Percentiles rank a stretch among this genome's conserved stretches.
phyloP scores from a whole-genome alignment of 2,329 filamentous ascomycete genomes.

The Fusarium papillatum region DNA sequence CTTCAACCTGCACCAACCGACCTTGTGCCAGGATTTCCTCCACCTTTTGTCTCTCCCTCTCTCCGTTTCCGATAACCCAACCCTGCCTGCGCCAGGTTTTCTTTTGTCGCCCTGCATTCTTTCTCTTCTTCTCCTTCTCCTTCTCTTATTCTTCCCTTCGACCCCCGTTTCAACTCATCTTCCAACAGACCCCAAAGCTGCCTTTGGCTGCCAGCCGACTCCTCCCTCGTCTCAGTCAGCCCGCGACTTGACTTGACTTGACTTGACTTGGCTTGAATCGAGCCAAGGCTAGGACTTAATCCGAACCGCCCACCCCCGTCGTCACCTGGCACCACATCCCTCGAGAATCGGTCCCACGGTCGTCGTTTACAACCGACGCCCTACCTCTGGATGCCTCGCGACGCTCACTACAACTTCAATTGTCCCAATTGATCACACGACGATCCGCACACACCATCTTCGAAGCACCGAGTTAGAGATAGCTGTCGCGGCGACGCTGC shows the following conservation, averaged over 20 bases:
- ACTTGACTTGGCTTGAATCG: slow-evolving; percentile 11
- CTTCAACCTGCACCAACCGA: slow-evolving; percentile 26
- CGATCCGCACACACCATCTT: slow-evolving; percentile 6
- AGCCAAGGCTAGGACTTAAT: slow-evolving; percentile 19
- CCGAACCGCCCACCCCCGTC: slow-evolving; percentile 20
- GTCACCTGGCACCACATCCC: slow-evolving; percentile 24
- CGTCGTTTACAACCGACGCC: slow-evolving; percentile 23
- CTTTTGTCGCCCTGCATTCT: slow-evolving; percentile 29
- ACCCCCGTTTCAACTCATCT: slow-evolving; percentile 19
- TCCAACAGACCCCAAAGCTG: slow-evolving; percentile 19
- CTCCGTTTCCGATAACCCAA: slow-evolving; percentile 20
- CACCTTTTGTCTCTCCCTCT: slow-evolving; percentile 24
- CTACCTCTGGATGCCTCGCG: slow-evolving; percentile 36
- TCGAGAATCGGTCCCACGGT: slow-evolving; percentile 11
- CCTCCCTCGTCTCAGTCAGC: slow-evolving; percentile 14
- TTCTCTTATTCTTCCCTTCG: slow-evolving; percentile 34
- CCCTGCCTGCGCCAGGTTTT: slow-evolving; percentile 24
- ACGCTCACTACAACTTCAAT: slow-evolving; percentile 25
- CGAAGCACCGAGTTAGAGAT: slow-evolving; percentile 24
- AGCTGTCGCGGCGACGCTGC: slow-evolving; percentile 30
- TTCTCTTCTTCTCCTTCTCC: slow-evolving; percentile 30
- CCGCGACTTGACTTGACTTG: slow-evolving; percentile 1
- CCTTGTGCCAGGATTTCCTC: slow-evolving; percentile 38
- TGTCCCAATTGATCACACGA: slow-evolving; percentile 38
- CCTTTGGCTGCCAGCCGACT: slow-evolving; percentile 18